These are phyloP conservation scores for Iris pallida DNA, from an alignment of 116 monocot genomes.

Conservation along the genomic window DNA sequence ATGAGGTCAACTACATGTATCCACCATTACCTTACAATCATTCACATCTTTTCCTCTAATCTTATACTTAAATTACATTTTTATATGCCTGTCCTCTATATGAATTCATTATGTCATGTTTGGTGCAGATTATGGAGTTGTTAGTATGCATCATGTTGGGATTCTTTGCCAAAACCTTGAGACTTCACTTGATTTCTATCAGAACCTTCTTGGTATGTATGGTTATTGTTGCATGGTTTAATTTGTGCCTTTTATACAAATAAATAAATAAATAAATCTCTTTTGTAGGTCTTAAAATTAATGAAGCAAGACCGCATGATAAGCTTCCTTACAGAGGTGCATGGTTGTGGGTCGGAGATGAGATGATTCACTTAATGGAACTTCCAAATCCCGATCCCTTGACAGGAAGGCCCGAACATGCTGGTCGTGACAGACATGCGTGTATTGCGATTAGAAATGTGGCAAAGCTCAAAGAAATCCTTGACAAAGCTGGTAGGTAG, in stretches of 20 bases:
- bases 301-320: conserved; percentile 79
- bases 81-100: too few species aligned
- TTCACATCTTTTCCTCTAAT: too few species aligned
- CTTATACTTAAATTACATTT: too few species aligned
- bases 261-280: background rate
- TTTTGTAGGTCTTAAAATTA: conserved; percentile 70
- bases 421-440: conserved; percentile 89
- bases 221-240: background rate
- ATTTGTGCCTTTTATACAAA: background rate
- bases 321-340: conserved; percentile 99
- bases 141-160: conserved; percentile 96
- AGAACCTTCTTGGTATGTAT: conserved; percentile 72
- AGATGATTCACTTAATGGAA: conserved; percentile 99
- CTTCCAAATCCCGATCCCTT: conserved; percentile 99
- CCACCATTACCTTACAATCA: too few species aligned
- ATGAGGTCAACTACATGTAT: too few species aligned
- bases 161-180: conserved; percentile 89
- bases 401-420: conserved; percentile 98
- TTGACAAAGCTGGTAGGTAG: conserved; percentile 77
- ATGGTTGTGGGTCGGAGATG: conserved; percentile 98
- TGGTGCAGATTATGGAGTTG: conserved; percentile 66
- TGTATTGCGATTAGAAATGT: conserved; percentile 90
- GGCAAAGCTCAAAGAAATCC: conserved; percentile 70
- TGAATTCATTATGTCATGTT: background rate
- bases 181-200: conserved; percentile 89